Evolutionary conservation across 2,329 filamentous ascomycete genomes (phyloP).

Genomic region (Bipolaris zeicola): DNA sequence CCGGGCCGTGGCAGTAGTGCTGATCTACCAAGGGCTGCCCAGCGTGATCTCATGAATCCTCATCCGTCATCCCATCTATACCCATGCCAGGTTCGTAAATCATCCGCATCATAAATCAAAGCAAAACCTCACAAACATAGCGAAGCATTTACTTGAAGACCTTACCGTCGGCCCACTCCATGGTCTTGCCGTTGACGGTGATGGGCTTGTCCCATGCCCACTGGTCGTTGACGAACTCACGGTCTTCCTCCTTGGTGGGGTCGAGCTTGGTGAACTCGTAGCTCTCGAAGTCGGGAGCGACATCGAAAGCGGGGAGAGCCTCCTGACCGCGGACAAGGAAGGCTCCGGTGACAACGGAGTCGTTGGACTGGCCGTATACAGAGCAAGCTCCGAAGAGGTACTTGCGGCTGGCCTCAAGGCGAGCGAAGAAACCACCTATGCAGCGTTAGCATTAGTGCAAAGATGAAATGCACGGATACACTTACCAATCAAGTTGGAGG

Average conservation of each 20-base stretch:
- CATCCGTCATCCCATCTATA: constrained; percentile 34
- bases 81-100: constrained; percentile 43
- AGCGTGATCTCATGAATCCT: constrained; percentile 33
- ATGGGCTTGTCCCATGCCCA: constrained; percentile 94
- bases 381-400: constrained; percentile 91
- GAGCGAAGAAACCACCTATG: constrained; percentile 86
- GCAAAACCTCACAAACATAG: constrained; percentile 16
- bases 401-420: constrained; percentile 97
- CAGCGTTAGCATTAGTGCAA: constrained; percentile 19
- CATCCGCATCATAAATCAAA: constrained; percentile 42
- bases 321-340: constrained; percentile 96
- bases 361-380: constrained; percentile 87
- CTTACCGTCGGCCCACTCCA: constrained; percentile 88
- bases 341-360: constrained; percentile 89
- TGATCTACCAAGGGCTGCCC: constrained; percentile 33
- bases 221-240: constrained; percentile 80
- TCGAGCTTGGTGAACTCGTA: constrained; percentile 98
- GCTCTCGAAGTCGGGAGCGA: constrained; percentile 96
- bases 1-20: constrained; percentile 31
- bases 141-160: constrained; percentile 87
- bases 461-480: background rate
- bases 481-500: constrained; percentile 89
- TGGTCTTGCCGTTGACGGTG: constrained; percentile 82
- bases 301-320: constrained; percentile 83
- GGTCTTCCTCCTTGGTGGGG: constrained; percentile 81